Evolutionary conservation across 75 land plant genomes (phyloP).

Genomic region (Cupressus sempervirens): DNA sequence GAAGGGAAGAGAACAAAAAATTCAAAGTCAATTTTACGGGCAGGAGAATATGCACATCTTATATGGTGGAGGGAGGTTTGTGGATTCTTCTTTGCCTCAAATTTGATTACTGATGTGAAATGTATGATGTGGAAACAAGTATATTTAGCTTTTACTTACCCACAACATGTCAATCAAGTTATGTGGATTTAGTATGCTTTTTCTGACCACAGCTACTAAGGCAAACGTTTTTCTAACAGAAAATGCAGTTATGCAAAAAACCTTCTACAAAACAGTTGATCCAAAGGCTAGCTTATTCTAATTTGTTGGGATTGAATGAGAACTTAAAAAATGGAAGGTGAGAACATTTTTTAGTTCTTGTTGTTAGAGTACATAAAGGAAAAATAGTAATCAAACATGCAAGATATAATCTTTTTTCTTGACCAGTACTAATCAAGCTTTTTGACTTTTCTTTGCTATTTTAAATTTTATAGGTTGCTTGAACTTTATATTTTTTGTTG

Average conservation of each 20-base stretch:
- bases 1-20: slow-evolving; percentile 19
- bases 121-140: background rate
- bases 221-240: slow-evolving; percentile 32
- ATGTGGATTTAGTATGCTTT: background rate
- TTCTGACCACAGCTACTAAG: background rate
- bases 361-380: slow-evolving; percentile 5
- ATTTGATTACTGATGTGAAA: background rate
- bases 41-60: slow-evolving; percentile 34
- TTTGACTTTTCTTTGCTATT: background rate
- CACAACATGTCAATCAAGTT: background rate
- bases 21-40: slow-evolving; percentile 9
- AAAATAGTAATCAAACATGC: background rate
- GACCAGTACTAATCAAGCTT: background rate
- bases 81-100: background rate
- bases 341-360: background rate
- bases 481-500: background rate
- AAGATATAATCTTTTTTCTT: too few species aligned
- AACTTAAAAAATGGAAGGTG: slow-evolving; percentile 74
- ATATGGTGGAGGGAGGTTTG: slow-evolving; percentile 70
- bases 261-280: slow-evolving; percentile 59
- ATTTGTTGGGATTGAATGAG: slow-evolving; percentile 76
- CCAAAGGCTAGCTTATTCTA: slow-evolving; percentile 54
- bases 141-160: background rate
- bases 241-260: slow-evolving; percentile 60
- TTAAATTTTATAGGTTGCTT: background rate